Percentiles rank a stretch among this genome's conserved stretches.
These are phyloP conservation scores for Fusarium falciforme DNA, from an alignment of 2,329 filamentous ascomycete species.

Conservation along the genomic window DNA sequence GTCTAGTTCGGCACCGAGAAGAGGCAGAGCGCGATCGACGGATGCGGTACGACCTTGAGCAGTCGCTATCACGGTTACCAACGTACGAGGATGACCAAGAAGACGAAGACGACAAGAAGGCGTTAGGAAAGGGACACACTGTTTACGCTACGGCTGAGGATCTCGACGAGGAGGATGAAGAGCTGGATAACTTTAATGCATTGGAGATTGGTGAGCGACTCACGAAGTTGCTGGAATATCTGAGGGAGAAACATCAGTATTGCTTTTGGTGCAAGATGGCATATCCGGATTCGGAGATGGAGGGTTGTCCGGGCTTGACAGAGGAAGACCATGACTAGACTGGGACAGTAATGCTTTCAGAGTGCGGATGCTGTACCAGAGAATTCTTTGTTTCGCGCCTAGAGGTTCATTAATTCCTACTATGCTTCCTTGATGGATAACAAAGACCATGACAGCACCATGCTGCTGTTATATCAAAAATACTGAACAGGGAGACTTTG, in stretches of 20 bases:
- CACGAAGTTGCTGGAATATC: conserved; percentile 71
- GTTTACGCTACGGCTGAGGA: conserved; percentile 73
- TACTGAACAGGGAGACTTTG: background rate
- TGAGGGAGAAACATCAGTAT: conserved; percentile 80
- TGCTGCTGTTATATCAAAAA: too few relatives aligned
- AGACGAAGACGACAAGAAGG: conserved; percentile 77
- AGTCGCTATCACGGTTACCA: conserved; percentile 71
- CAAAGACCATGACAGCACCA: background rate
- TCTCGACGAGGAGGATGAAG: conserved; percentile 81
- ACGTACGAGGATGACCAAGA: conserved; percentile 77
- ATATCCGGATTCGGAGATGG: conserved; percentile 80
- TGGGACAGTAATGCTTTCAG: background rate
- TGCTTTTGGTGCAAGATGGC: conserved; percentile 96
- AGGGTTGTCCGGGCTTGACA: conserved; percentile 86
- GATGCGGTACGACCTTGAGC: conserved; percentile 74
- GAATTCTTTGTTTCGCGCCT: background rate
- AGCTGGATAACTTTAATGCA: conserved; percentile 83
- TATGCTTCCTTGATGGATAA: background rate
- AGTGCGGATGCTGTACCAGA: background rate
- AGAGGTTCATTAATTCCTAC: background rate
- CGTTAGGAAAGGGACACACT: conserved; percentile 69
- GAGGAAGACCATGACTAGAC: conserved; percentile 82
- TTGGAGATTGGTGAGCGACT: conserved; percentile 76
- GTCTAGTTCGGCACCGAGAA: conserved; percentile 75
- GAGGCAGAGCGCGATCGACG: conserved; percentile 75